Base-by-base conservation (phyloP, 345 rosid genomes). In the Anastatica hierochuntica region DNA sequence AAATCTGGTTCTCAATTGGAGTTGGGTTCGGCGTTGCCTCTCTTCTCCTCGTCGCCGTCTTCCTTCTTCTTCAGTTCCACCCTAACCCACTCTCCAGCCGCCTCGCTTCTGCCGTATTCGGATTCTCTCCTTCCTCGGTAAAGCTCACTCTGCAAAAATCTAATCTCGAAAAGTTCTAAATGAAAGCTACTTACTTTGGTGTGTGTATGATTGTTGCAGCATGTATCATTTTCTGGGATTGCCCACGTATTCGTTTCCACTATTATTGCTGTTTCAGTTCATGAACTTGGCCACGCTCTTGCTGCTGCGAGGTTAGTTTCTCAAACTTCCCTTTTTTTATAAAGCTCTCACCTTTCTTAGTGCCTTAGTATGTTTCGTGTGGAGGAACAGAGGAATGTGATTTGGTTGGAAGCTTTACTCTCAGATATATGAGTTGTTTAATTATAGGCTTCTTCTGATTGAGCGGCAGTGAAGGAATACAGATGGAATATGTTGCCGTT, bases 211-310 rank as follows among this genome's bases (percentile, higher is more conserved):
- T 3, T 27, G 43, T 51, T 33, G 40, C 60, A 63, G 57, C 76
- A 79, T 52, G 24, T 82, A 8, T 87, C 98, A 13, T 52, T 77
- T 6, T 65, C 67, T 1, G 82, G 80, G 46, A 74, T 79, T 16
- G 73, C 56, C 20, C 65, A 74, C 41, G 59, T 90, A 7, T 16
- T 82, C 3, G 5, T 76, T 51, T 77, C 95, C 7, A 81, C 95
- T 55, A 55, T 76, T 58, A 45, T 92, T 14, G 78, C 98, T 14
- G 94, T 92, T 24, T 72, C 70, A 13, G 63, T 75, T 21, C 98
- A 85, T 69, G 96, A 92, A 68, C 58, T 88, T 11, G 98, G 98
- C 12, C 98, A 92, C 54, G 95, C 96, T 42, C 40, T 83, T 36
- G 83, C 95, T 49, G 96, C 96, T 62, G 86, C 96, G 6, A 84